Evolutionary conservation across 768 basidiomycete species (phyloP), one percentile per base, ranked within the genome.

Genomic region (Psilocybe sp.): DNA sequence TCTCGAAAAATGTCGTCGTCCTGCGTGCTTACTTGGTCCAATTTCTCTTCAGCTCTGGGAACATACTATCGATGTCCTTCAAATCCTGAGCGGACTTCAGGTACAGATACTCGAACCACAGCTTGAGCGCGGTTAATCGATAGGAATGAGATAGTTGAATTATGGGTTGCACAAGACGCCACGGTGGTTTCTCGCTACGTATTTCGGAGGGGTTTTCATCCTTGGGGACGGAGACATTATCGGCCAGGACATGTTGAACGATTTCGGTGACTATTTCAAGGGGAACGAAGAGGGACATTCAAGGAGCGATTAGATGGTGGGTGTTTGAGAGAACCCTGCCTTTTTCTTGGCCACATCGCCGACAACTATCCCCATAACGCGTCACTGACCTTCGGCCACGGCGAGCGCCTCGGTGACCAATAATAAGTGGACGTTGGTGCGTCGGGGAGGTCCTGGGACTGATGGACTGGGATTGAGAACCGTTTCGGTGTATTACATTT

Each of bases 221-320:
- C 11, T 61, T 57, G 36, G 44, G 14, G 43, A 14, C 40, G 28
- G 23, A 32, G 0, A 51, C 44, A 19, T 51, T 23, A 12, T 43
- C n/a, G 19, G 59, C 47, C 13, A 68, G 55, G 20, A 66, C 36
- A 43, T 54, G 47, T 1, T 47, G 46, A n/a, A 69, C 52, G 13
- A 73, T 68, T 55, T 71, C 66, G 38, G 57, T 50, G 18, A 70
- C 51, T 39, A 73, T 63, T 60, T 73, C 71, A 19, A 55, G 52
- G 40, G 71, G 71, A 37, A 71, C 14, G 23, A 20, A 43, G 15
- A 40, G 20, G 5, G 19, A 31, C 47, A 49, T 49, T 28, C 23
- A 28, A 28, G 23, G 23, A 28, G 23, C 23, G 23, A 28, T 28
- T 28, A n/a, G n/a, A n/a, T 28, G 23, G 23, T 28, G 23, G 23